Percentiles rank a stretch among this genome's conserved stretches.
These are phyloP conservation scores for Aspergillus sp. DNA, from an alignment of 2,329 filamentous ascomycete species.

Conservation along the genomic window DNA sequence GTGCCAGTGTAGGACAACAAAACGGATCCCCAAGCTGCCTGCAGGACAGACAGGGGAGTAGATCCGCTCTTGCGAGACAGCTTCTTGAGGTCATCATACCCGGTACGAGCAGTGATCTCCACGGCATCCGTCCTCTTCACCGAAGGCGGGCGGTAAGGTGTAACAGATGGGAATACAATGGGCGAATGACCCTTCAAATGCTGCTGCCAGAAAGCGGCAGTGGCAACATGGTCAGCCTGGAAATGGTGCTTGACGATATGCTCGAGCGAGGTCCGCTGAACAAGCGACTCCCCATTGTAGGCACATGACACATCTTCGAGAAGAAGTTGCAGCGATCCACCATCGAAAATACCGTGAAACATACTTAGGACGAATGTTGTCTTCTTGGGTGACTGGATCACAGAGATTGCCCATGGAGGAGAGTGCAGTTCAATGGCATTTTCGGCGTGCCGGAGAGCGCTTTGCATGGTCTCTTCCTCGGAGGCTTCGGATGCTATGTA, in stretches of 20 bases:
- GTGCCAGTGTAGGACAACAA: slow-evolving; percentile 25
- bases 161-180: slow-evolving; percentile 17
- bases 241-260: slow-evolving; percentile 21
- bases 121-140: slow-evolving; percentile 10
- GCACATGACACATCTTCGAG: slow-evolving; percentile 22
- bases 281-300: slow-evolving; percentile 8
- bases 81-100: slow-evolving; percentile 21
- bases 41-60: slow-evolving; percentile 28
- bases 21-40: slow-evolving; percentile 31
- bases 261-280: slow-evolving; percentile 15
- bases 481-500: slow-evolving; percentile 5
- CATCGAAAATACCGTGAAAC: slow-evolving; percentile 33
- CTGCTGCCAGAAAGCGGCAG: slow-evolving; percentile 15
- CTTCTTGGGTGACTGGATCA: slow-evolving; percentile 6
- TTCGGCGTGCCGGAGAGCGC: slow-evolving; percentile 13
- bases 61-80: slow-evolving; percentile 19
- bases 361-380: slow-evolving; percentile 23
- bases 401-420: slow-evolving; percentile 18
- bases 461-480: slow-evolving; percentile 13
- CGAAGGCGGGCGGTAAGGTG: slow-evolving; percentile 10
- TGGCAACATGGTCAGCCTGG: slow-evolving; percentile 11
- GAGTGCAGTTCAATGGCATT: slow-evolving; percentile 10
- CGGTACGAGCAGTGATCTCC: slow-evolving; percentile 15
- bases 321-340: slow-evolving; percentile 27
- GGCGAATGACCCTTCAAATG: slow-evolving; percentile 14